These are phyloP conservation scores for Trametes cinnabarina DNA, from an alignment of 768 basidiomycete species.

Conservation along the genomic window DNA sequence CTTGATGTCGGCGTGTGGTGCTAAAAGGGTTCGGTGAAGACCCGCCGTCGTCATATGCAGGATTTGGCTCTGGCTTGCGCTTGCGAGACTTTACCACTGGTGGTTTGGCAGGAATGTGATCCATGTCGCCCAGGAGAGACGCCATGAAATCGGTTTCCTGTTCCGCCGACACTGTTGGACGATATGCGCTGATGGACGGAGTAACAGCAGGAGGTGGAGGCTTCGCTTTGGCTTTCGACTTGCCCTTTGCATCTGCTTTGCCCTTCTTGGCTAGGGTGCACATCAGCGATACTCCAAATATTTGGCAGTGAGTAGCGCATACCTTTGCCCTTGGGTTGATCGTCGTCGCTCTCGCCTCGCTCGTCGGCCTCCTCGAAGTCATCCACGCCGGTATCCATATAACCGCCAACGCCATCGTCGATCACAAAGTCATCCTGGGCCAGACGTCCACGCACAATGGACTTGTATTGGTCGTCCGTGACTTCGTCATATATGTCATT, in stretches of 20 bases:
- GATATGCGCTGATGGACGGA: constrained; percentile 76
- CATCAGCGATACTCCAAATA: background rate
- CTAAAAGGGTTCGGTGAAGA: constrained; percentile 25
- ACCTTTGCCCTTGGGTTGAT: constrained; percentile 38
- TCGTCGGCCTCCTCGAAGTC: constrained; percentile 73
- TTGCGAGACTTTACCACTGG: constrained; percentile 51
- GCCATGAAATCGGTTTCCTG: constrained; percentile 92
- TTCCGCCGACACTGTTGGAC: constrained; percentile 68
- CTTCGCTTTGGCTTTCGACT: constrained; percentile 45
- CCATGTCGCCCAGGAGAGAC: constrained; percentile 71
- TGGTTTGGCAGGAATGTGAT: constrained; percentile 43
- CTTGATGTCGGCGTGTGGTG: background rate
- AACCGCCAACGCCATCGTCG: constrained; percentile 89
- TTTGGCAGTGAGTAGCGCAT: no score
- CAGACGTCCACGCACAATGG: constrained; percentile 79
- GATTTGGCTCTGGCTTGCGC: constrained; percentile 59
- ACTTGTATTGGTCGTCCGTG: constrained; percentile 82
- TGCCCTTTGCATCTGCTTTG: constrained; percentile 40
- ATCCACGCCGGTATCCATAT: constrained; percentile 96
- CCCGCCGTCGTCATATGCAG: constrained; percentile 19
- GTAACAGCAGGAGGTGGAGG: constrained; percentile 50
- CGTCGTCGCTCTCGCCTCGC: constrained; percentile 58
- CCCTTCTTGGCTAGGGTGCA: constrained; percentile 39
- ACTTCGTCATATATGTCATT: constrained; percentile 84
- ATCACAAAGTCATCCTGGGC: constrained; percentile 92